Evolutionary conservation across 768 basidiomycete genomes (phyloP), one percentile per base, ranked within the genome.

Genomic region (Mycena venus): DNA sequence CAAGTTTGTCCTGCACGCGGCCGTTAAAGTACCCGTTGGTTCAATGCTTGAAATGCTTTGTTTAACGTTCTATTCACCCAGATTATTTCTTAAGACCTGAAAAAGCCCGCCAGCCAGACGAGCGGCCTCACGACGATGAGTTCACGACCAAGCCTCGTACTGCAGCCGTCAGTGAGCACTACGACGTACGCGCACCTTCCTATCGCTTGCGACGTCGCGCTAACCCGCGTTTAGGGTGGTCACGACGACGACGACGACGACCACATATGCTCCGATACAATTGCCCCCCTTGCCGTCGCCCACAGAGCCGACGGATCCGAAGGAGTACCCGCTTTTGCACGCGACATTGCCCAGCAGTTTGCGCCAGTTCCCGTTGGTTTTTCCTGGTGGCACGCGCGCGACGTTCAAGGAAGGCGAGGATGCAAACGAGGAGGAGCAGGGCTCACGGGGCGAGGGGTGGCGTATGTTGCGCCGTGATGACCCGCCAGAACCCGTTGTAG

Each of bases 201-300:
- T 62, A 63, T 61, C 61, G 4, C 51, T 60, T 68, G 72, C 81
- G 70, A 79, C 80, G 67, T 81, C 74, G n/a, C 49, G 78, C 77
- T 76, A 72, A 69, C 61, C 76, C 72, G 72, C 75, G 49, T 77
- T 42, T 80, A 96, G 95, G 66, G 94, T 96, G 78, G 93, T 95
- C 78, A 96, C 95, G 60, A 96, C 94, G n/a, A 96, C 96, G 2
- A 95, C 94, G 0, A 96, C 96, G 2, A 96, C 95, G 1, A 96
- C 96, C 2, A 91, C 93, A 14, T 96, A 96, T 85, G 93, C 95
- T 68, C 95, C 95, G n/a, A 95, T 96, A 75, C 93, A 91, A 44
- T 82, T 96, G 3, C 95, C 95, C 2, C 84, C 92, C 10, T 83
- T 96, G 2, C 94, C 95, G 11, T 84, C 91, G 3, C 94, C 94